These are phyloP conservation scores for Neopestalotiopsis clavispora DNA, from an alignment of 2,329 filamentous ascomycete species.

Conservation along the genomic window DNA sequence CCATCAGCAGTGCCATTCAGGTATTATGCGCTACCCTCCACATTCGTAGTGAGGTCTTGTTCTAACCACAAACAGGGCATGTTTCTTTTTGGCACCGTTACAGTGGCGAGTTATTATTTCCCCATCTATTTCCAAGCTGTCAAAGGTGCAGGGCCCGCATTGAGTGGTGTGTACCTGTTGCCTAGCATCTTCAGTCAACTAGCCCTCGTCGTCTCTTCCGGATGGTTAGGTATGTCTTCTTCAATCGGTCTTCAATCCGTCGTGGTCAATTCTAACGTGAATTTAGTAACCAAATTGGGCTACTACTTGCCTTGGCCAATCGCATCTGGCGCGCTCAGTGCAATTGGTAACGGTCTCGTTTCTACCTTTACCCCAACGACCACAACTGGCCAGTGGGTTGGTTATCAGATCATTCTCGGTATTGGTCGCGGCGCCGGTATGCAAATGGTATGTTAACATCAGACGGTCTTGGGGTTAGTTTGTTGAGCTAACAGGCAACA, in stretches of 20 bases:
- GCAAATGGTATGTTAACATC: slow-evolving; percentile 24
- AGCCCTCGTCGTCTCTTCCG: slow-evolving; percentile 62
- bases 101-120: slow-evolving; percentile 28
- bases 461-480: neutral
- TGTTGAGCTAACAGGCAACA: slow-evolving; percentile 8
- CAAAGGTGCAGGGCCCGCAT: slow-evolving; percentile 26
- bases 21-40: slow-evolving; percentile 25
- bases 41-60: neutral
- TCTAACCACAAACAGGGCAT: slow-evolving; percentile 4
- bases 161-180: slow-evolving; percentile 39
- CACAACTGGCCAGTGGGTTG: slow-evolving; percentile 31
- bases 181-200: slow-evolving; percentile 41
- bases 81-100: slow-evolving; percentile 9
- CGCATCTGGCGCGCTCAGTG: slow-evolving; percentile 26
- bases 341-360: slow-evolving; percentile 31
- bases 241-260: neutral
- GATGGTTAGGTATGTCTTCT: slow-evolving; percentile 27
- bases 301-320: slow-evolving; percentile 34
- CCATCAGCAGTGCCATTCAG: slow-evolving; percentile 46
- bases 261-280: neutral
- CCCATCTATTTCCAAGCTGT: slow-evolving; percentile 15
- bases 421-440: slow-evolving; percentile 29
- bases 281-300: slow-evolving; percentile 31
- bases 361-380: slow-evolving; percentile 33
- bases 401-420: slow-evolving; percentile 35